phyloP scores from a whole-genome alignment of 2,329 filamentous ascomycete species.

The Colletotrichum paranaense region DNA sequence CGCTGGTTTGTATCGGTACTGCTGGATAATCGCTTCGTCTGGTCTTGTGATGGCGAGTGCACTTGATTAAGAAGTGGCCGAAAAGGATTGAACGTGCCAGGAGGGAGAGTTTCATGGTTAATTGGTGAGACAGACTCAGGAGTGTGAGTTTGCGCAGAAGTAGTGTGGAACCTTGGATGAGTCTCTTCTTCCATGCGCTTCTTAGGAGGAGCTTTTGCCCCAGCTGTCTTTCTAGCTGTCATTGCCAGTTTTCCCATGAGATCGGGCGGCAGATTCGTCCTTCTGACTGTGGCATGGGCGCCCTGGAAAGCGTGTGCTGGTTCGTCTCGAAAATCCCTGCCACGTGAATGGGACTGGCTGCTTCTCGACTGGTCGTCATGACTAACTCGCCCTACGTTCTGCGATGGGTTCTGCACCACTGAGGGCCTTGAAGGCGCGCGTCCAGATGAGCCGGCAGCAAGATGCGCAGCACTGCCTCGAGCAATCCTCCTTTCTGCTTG shows the following conservation, averaged over 20 bases:
- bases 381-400: background rate
- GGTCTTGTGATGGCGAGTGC: background rate
- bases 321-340: background rate
- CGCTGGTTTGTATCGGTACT: background rate
- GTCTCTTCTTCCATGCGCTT: background rate
- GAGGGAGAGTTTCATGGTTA: background rate
- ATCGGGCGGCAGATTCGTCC: constrained; percentile 12
- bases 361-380: background rate
- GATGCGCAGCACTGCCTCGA: background rate
- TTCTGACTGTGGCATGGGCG: background rate
- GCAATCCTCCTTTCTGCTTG: background rate
- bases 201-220: background rate
- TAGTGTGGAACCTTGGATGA: background rate
- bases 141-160: background rate
- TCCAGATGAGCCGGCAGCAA: background rate
- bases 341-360: background rate
- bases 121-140: background rate
- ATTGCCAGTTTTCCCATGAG: constrained; percentile 8
- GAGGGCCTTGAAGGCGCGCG: background rate
- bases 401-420: background rate
- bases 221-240: constrained; percentile 20
- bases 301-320: no score
- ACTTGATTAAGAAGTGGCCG: background rate
- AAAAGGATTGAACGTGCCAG: background rate
- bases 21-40: background rate